Base-by-base conservation (phyloP, 169 alveolate species). In the Eimeria praecox region DNA sequence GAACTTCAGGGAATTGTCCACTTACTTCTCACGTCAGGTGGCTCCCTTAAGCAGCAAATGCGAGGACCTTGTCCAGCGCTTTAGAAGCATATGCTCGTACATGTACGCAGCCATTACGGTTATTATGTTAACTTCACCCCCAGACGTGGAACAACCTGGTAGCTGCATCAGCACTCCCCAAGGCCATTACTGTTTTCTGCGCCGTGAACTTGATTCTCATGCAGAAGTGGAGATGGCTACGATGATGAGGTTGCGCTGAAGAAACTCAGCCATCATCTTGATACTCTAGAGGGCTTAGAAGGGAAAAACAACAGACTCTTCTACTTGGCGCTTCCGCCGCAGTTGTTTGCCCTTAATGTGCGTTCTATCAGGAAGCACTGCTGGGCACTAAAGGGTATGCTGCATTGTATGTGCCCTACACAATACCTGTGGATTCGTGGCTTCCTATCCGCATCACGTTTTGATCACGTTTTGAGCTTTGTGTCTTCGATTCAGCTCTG, bases 261-360 rank as follows among this genome's bases (percentile, higher is more conserved):
- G 52, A 66, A 96, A 52, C 95, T 88, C 27, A 93, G 77, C 66
- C 56, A 71, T 27, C 54, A 42, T 24, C 92, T 62, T 38, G 75
- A 52, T 42, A 10, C 62, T 4, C 38, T 91, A 38, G 89, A 94
- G 49, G 88, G 89, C 35, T 52, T 40, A 64, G 91, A 88, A 33
- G 38, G 56, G 6, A 59, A 20, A 40, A 94, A 64, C 66, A 95
- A 86, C 94, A 75, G 97, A 59, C 94, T 97, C 56, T 78, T 97
- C 46, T 97, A 97, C 90, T 95, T 97, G 89, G 98, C 98, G 5
- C 95, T 97, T 62, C 98, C 98, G 10, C 97, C 97, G 10, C 96
- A 97, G 42, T 92, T 96, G 73, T 97, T 96, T 87, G 94, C 94
- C 24, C 56, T 87, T 20, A 87, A 49, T 49, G 82, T 59, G 54